A percentile compares a stretch with the other conserved stretches of the same genome.
phyloP scores from a whole-genome alignment of 1,284 basidiomycete genomes.

The Trichosporon faecale region DNA sequence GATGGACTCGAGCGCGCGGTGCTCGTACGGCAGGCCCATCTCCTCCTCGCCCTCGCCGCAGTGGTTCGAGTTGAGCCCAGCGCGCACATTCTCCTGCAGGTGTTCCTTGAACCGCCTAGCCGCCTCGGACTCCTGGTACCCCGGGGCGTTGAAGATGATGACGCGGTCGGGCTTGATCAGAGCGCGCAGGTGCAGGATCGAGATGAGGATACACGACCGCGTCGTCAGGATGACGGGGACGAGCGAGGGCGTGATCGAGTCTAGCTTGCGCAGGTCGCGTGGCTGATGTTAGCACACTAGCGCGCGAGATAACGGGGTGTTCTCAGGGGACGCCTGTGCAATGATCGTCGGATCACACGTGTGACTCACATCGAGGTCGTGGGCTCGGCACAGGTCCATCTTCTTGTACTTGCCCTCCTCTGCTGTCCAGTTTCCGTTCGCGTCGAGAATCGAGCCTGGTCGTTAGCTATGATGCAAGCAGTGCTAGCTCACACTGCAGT shows the following conservation, averaged over 20 bases:
- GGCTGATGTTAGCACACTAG: conserved; percentile 59
- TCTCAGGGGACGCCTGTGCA: background rate
- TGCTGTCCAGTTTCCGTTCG: conserved; percentile 79
- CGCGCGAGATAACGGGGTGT: too few relatives aligned
- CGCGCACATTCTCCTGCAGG: conserved; percentile 63
- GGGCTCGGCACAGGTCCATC: conserved; percentile 80
- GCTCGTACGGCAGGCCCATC: conserved; percentile 70
- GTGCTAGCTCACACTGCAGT: conserved; percentile 40
- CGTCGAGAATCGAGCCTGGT: conserved; percentile 81
- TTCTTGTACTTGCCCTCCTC: conserved; percentile 88
- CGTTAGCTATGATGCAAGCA: background rate
- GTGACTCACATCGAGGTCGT: conserved; percentile 74
- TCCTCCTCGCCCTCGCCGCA: conserved; percentile 32
- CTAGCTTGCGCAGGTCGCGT: conserved; percentile 94
- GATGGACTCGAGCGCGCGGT: conserved; percentile 85
- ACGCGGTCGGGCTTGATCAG: conserved; percentile 91
- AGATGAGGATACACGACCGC: conserved; percentile 84
- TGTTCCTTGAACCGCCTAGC: conserved; percentile 85
- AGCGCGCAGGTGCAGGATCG: conserved; percentile 89
- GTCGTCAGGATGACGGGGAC: conserved; percentile 91
- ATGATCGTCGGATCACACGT: background rate
- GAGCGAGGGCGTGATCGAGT: conserved; percentile 70
- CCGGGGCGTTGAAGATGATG: conserved; percentile 86
- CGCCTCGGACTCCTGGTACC: conserved; percentile 75
- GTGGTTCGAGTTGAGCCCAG: conserved; percentile 25